Base-by-base conservation (phyloP, 192 early-diverging fungal species). In the Podila verticillata region DNA sequence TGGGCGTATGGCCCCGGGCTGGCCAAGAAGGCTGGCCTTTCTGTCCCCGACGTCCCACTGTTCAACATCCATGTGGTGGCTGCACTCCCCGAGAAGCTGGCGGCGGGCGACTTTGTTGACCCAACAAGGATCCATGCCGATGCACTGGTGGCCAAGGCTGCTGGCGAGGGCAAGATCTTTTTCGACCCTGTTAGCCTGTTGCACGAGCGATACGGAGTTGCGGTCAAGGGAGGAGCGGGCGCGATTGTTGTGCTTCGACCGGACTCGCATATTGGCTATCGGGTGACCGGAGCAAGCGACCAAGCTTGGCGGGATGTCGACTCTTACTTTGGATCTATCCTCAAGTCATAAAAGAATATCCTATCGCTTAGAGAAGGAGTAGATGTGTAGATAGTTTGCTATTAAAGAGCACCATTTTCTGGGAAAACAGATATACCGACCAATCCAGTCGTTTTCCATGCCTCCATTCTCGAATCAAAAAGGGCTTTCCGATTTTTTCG, bases 251-350 rank as follows among this genome's bases (percentile, higher is more conserved):
- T 80, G 7, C 31, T 80, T 44, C 70, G 77, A 10, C 77, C 77
- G 7, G 77, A 72, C 56, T 72, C 77, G n/a, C 77, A 80, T 54
- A 30, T 72, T 7, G 77, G 77, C 9, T 80, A 72, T 28, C 61
- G 77, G 36, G 77, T 80, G 15, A 54, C 34, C 8, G 70, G 77
- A 22, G 66, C 70, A 15, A 36, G 65, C 17, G 28, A 44, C 4
- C 5, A 51, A 8, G 69, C 77, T n/a, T 80, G 77, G 77, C 51
- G 64, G n/a, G 77, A 80, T 64, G 77, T 80, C 1, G 62, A 72
- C 22, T n/a, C 67, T 26, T 80, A 79, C 58, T 49, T 77, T 1
- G 34, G 30, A 4, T 66, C 68, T 6, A 77, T 77, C 64, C 64
- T 77, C 22, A 64, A 20, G 7, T n/a, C 28, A 17, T 35, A 34